These are phyloP conservation scores for Hanseniaspora valbyensis DNA, from an alignment of 805 yeast genomes.

Conservation along the genomic window DNA sequence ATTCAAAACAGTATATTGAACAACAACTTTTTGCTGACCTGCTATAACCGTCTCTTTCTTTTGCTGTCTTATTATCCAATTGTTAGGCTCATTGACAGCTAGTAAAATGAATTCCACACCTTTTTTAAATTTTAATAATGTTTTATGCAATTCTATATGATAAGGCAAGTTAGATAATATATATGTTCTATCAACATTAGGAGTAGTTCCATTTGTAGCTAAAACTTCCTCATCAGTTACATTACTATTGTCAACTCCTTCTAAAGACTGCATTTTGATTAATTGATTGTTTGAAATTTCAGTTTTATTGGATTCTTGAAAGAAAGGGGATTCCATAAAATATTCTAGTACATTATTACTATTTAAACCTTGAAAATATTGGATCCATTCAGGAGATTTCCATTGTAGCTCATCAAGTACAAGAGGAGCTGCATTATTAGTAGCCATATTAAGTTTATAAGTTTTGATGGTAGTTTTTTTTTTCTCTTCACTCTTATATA, in stretches of 20 bases:
- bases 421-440: constrained; percentile 97
- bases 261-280: constrained; percentile 81
- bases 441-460: constrained; percentile 58
- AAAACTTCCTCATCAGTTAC: constrained; percentile 5
- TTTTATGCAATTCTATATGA: constrained; percentile 37
- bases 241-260: constrained; percentile 11
- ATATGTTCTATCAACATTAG: constrained; percentile 14
- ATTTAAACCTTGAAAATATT: constrained; percentile 63
- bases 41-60: constrained; percentile 39
- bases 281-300: constrained; percentile 73
- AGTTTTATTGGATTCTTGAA: constrained; percentile 53
- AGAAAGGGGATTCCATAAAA: constrained; percentile 88
- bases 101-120: constrained; percentile 80
- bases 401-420: constrained; percentile 86
- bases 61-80: constrained; percentile 86
- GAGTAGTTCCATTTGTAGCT: constrained; percentile 14
- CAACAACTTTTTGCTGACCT: constrained; percentile 35
- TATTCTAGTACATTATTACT: constrained; percentile 88
- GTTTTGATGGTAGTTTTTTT: background rate
- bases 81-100: constrained; percentile 72
- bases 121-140: constrained; percentile 54
- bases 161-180: constrained; percentile 25
- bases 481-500: background rate
- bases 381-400: constrained; percentile 97
- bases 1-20: constrained; percentile 31